Evolutionary conservation across 169 alveolate genomes (phyloP).

Genomic region (Plasmodium chabaudi): DNA sequence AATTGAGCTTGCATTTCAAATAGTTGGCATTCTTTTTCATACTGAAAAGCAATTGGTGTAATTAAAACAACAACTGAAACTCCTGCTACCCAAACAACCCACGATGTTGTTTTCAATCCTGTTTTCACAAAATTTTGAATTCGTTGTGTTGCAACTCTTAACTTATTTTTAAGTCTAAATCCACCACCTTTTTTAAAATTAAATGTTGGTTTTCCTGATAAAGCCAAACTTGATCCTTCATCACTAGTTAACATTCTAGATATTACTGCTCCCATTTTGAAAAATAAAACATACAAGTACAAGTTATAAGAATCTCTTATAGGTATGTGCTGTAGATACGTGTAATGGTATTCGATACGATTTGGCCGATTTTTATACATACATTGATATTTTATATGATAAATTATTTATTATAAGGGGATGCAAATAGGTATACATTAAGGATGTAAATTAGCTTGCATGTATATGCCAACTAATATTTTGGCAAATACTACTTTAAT

Average conservation of each 20-base stretch:
- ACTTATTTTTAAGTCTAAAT: slow-evolving; percentile 18
- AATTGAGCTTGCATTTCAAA: slow-evolving; percentile 87
- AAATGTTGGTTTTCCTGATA: slow-evolving; percentile 19
- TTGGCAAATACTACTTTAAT: too few species aligned
- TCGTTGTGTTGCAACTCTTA: slow-evolving; percentile 25
- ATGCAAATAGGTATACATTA: too few species aligned
- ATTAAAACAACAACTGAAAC: slow-evolving; percentile 84
- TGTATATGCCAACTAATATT: too few species aligned
- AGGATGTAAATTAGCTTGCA: too few species aligned
- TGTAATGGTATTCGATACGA: slow-evolving; percentile 16
- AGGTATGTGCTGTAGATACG: slow-evolving; percentile 31
- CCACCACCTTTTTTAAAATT: slow-evolving; percentile 23
- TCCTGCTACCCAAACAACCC: slow-evolving; percentile 87
- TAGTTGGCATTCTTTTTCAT: slow-evolving; percentile 86
- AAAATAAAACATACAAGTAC: slow-evolving; percentile 13
- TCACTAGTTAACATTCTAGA: slow-evolving; percentile 20
- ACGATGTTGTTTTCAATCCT: slow-evolving; percentile 80
- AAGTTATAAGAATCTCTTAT: slow-evolving; percentile 20
- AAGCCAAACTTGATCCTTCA: slow-evolving; percentile 29
- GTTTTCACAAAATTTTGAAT: slow-evolving; percentile 40
- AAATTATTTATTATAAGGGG: neutral
- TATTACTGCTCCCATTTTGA: slow-evolving; percentile 43
- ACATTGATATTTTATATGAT: neutral
- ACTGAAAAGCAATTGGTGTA: slow-evolving; percentile 87
- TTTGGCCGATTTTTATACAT: slow-evolving; percentile 14